phyloP scores from a whole-genome alignment of 129 eudicot genomes.

The Centaurea solstitialis region DNA sequence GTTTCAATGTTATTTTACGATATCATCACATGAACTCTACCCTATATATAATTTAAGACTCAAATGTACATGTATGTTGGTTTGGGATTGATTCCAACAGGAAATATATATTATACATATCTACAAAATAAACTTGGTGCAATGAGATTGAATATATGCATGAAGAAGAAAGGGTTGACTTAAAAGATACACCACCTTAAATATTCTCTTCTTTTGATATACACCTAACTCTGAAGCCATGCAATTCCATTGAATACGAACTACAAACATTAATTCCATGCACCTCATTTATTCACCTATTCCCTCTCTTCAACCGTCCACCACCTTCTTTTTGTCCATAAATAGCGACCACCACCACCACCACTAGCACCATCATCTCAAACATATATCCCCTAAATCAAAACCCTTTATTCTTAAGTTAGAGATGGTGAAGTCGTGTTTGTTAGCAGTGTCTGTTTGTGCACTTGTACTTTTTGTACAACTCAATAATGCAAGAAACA shows the following conservation, averaged over 20 bases:
- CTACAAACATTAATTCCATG: slow-evolving; percentile 19
- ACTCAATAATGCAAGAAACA: slow-evolving; percentile 40
- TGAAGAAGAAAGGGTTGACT: slow-evolving; percentile 17
- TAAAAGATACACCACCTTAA: slow-evolving; percentile 17
- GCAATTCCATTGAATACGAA: slow-evolving; percentile 21
- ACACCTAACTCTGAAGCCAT: slow-evolving; percentile 50
- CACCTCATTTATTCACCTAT: slow-evolving; percentile 1
- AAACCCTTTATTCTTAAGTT: background rate
- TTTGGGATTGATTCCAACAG: too few relatives aligned
- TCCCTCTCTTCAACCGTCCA: slow-evolving; percentile 28
- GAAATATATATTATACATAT: too few relatives aligned
- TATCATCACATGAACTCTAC: too few relatives aligned
- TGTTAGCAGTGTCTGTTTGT: slow-evolving; percentile 33
- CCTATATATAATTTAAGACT: too few relatives aligned
- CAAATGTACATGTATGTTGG: too few relatives aligned
- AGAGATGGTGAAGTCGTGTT: slow-evolving; percentile 42
- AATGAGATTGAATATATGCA: background rate
- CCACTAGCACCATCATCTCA: slow-evolving; percentile 11
- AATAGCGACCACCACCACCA: slow-evolving; percentile 34
- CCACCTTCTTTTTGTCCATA: slow-evolving; percentile 31
- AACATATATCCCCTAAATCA: background rate
- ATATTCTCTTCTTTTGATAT: slow-evolving; percentile 35
- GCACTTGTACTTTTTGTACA: slow-evolving; percentile 39
- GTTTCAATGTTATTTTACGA: too few relatives aligned
- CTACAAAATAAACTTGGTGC: background rate